Evolutionary conservation across 371 early-diverging fungal species (phyloP), one percentile per base, ranked within the genome.

Genomic region (Umbelopsis sp.): DNA sequence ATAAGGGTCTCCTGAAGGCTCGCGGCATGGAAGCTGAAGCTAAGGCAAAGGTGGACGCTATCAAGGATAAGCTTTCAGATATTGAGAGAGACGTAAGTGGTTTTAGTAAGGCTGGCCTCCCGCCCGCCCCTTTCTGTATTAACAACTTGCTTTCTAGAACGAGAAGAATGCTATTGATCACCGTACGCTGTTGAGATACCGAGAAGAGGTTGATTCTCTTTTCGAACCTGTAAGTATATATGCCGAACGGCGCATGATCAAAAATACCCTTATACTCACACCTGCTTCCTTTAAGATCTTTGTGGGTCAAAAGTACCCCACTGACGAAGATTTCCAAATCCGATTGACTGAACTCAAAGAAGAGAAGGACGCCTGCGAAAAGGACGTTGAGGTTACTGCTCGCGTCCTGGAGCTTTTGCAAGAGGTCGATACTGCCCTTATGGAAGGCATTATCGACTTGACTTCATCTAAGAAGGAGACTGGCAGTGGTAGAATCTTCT

Each of bases 401-500:
- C 63, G 62, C 32, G 81, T 80, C 18, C 71, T 72, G 24, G 73
- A 76, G 35, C 69, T 76, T 44, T 41, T 84, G 24, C 72, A 76
- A 45, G 65, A 5, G 10, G 76, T 77, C 0, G 81, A 81, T 65
- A 62, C 35, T 11, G 32, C 81, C 14, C 62, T 84, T 32, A 69
- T 84, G 48, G 81, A 80, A 66, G 81, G 75, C 20, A 80, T 84
- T 66, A 66, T 84, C 51, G 80, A 81, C 18, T 29, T 81, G n/a
- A 77, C 79, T 57, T 29, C 65, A 45, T 70, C 73, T 8, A 64
- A 63, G 16, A 68, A 62, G 10, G 62, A 65, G 24, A 52, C 76
- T 53, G 70, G 65, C 2, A 69, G 67, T 37, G 83, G 83, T 10
- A 73, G 73, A 63, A 75, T 84, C 0, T 80, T 77, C 44, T 84